These are phyloP conservation scores for Russula griseocarnosa DNA, from an alignment of 768 basidiomycete species.

Conservation along the genomic window DNA sequence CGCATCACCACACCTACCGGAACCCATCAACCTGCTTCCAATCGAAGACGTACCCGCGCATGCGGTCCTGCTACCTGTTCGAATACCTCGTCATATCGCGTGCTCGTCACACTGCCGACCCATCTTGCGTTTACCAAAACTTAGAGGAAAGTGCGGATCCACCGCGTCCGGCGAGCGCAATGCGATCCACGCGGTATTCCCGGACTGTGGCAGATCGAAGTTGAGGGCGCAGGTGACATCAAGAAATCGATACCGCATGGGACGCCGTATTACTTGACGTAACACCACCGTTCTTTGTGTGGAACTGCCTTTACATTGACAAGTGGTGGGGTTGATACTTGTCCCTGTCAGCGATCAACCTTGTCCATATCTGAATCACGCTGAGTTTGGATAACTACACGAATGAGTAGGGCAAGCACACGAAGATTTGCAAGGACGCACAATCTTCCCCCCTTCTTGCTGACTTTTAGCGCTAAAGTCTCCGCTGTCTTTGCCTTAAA, in stretches of 20 bases:
- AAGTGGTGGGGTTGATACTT: slow-evolving; percentile 39
- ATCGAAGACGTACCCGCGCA: slow-evolving; percentile 91
- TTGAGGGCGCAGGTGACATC: slow-evolving; percentile 85
- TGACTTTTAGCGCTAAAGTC: no score
- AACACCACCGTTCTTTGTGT: no score
- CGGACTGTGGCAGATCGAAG: slow-evolving; percentile 83
- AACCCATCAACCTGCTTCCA: slow-evolving; percentile 96
- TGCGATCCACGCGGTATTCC: slow-evolving; percentile 92
- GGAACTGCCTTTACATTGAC: slow-evolving; percentile 38
- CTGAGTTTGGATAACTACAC: slow-evolving; percentile 38
- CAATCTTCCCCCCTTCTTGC: no score
- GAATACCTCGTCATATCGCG: slow-evolving; percentile 47
- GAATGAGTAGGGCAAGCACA: neutral
- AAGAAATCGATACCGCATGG: slow-evolving; percentile 80
- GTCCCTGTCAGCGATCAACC: slow-evolving; percentile 37
- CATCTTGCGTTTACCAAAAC: slow-evolving; percentile 68
- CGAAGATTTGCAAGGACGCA: no score
- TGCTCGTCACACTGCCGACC: no score
- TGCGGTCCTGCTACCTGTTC: slow-evolving; percentile 56
- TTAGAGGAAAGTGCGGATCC: slow-evolving; percentile 62
- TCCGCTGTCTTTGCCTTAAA: no score
- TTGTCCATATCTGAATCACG: slow-evolving; percentile 32
- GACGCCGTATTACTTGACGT: slow-evolving; percentile 76
- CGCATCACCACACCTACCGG: slow-evolving; percentile 88
- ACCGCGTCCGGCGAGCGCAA: slow-evolving; percentile 90